Base-by-base conservation (phyloP, 768 basidiomycete genomes). In the Mycena metata region DNA sequence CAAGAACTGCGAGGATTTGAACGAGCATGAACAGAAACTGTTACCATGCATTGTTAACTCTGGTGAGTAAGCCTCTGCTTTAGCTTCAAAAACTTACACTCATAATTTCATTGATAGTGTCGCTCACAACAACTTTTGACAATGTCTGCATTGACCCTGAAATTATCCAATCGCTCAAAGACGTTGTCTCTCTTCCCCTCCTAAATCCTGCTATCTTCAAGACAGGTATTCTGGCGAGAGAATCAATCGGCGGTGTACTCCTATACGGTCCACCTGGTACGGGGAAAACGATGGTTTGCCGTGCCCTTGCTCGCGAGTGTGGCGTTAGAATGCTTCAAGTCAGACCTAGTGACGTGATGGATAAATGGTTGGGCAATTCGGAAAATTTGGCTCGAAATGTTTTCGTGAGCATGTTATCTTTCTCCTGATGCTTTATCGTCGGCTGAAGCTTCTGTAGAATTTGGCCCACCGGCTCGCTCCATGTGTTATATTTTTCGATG, bases 401-500 rank as follows among this genome's bases (percentile, higher is more conserved):
- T 26, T 74, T 74, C 46, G 74, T 75, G 36, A 52, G 72, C 69
- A 26, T 54, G 8, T 42, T 58, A 60, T 33, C 46, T 47, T 46
- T 47, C 45, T n/a, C 46, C 35, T 46, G n/a, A 9, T 46, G 16
- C 43, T 49, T 49, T 46, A 26, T n/a, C 58, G 10, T 47, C 5
- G 35, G 43, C 58, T 60, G n/a, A 42, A 42, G 13, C 39, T 26
- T 46, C 26, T 60, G 16, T 91, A 93, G 79, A 88, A 88, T 21
- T 84, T 94, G 19, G 93, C 93, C 19, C 80, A 84, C 52, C 92
- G 92, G 76, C 84, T 91, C 21, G 89, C 92, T 69, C 92, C 92
- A 1, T 83, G 86, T 56, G 91, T 94, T 75, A 90, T 94, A 64
- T 93, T 94, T 78, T 90, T 94, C 71, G 93, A 94, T 74, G 92